Evolutionary conservation across 164 flowering plant genomes (phyloP), one percentile per base, ranked within the genome.

Genomic region (Saururus chinensis): DNA sequence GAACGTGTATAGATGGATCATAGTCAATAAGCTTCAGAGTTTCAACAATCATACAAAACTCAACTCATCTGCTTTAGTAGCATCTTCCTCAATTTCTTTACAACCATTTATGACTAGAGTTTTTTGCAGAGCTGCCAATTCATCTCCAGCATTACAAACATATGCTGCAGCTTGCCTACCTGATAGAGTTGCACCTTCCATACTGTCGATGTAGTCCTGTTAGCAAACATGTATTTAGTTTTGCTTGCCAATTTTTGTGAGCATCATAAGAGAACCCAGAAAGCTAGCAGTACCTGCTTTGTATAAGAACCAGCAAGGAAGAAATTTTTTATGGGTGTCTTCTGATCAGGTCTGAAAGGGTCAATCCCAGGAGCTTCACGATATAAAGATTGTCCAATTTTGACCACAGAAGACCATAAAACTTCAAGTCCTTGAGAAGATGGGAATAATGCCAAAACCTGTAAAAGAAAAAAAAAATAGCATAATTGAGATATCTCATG

Each of bases 301-400:
- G 98, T 93, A 67, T 90, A 93, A 12, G 98, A 93, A n/a, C 98
- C 97, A 35, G 97, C 87, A 63, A 90, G 97, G 81, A 89, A 88
- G 84, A 93, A 93, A 65, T 88, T 90, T 45, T 76, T 77, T 24
- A 93, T 71, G 4, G 97, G 98, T 13, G 98, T 88, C 82, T 77
- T 88, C 70, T 90, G 98, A 77, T 90, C 89, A 24, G 97, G 98
- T 70, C 98, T 80, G 61, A 89, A 93, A 57, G 95, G 96, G 74
- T 90, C 97, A 68, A 82, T 85, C 40, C 98, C 97, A 61, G 98
- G 98, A 45, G 68, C 97, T 63, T 93, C 98, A 1, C 97, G 97
- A 55, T 90, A 93, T 57, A 93, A 70, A 19, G 98, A 93, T 67
- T 93, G 96, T 25, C 82, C 96, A 51, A 92, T 83, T 80, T 92